phyloP scores from a whole-genome alignment of 192 early-diverging fungal genomes.

The Geranomyces michiganensis region DNA sequence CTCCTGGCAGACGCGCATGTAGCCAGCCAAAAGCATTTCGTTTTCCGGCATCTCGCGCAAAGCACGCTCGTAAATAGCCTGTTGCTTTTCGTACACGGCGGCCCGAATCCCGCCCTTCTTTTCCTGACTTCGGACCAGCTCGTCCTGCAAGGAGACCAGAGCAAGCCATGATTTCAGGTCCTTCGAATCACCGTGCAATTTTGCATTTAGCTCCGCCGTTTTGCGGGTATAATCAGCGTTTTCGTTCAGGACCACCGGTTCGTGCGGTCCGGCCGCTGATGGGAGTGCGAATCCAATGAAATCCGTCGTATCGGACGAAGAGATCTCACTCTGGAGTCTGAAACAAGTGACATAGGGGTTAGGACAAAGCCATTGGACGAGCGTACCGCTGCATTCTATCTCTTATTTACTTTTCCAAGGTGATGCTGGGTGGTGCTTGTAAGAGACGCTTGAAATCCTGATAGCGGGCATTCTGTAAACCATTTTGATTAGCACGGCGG shows the following conservation, averaged over 20 bases:
- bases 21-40: constrained; percentile 35
- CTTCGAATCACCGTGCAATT: constrained; percentile 34
- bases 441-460: constrained; percentile 25
- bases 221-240: constrained; percentile 23
- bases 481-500: too few species aligned
- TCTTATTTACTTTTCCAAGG: constrained; percentile 13
- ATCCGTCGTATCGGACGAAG: too few species aligned
- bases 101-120: background rate
- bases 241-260: constrained; percentile 10
- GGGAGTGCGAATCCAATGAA: too few species aligned
- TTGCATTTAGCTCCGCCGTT: constrained; percentile 32
- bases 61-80: constrained; percentile 51
- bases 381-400: too few species aligned
- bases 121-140: constrained; percentile 23
- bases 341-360: too few species aligned
- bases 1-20: constrained; percentile 35
- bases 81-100: constrained; percentile 45
- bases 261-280: background rate
- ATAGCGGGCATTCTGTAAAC: constrained; percentile 13
- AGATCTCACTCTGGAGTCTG: too few species aligned
- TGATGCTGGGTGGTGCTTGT: constrained; percentile 7
- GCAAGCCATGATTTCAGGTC: constrained; percentile 45
- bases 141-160: constrained; percentile 47
- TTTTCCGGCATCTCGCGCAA: constrained; percentile 31
- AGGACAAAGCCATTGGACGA: too few species aligned